Conservation (phyloP, 306 rosid genomes). For the Myrica gale region DNA sequence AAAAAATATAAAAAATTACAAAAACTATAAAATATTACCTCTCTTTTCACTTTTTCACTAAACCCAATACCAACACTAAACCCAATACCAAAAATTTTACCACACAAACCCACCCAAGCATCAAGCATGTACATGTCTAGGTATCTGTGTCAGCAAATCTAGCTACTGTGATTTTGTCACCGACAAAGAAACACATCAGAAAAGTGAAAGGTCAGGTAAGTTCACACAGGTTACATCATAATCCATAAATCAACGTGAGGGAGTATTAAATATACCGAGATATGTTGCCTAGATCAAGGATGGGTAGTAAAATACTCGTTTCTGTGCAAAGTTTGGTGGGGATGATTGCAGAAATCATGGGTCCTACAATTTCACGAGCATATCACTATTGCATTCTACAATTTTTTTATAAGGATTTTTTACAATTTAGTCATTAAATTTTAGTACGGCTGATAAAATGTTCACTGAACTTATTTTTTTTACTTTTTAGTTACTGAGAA, state of each 20-base stretch:
- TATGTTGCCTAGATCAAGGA: not conserved
- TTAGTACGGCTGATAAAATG: too few species aligned
- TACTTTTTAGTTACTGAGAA: too few species aligned
- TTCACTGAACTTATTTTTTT: too few species aligned
- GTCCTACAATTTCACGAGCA: constrained; percentile 28
- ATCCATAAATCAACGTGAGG: not conserved
- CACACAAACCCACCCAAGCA: too few species aligned
- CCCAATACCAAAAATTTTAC: too few species aligned
- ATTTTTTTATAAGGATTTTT: not conserved
- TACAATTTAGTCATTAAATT: too few species aligned
- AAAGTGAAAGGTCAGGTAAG: not conserved
- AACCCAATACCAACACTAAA: too few species aligned
- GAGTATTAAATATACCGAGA: not conserved
- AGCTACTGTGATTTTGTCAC: not conserved
- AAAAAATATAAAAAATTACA: too few species aligned
- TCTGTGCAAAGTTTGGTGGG: constrained; percentile 20
- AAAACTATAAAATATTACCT: too few species aligned
- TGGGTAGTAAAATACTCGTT: not conserved
- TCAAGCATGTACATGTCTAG: not conserved
- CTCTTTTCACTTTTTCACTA: too few species aligned
- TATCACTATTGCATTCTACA: not conserved
- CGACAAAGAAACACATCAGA: not conserved
- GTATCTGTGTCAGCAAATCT: not conserved
- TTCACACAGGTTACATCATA: not conserved
- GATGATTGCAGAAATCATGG: constrained; percentile 20